Conservation (phyloP, 495 filamentous ascomycete genomes). For the Trichoderma reesei region DNA sequence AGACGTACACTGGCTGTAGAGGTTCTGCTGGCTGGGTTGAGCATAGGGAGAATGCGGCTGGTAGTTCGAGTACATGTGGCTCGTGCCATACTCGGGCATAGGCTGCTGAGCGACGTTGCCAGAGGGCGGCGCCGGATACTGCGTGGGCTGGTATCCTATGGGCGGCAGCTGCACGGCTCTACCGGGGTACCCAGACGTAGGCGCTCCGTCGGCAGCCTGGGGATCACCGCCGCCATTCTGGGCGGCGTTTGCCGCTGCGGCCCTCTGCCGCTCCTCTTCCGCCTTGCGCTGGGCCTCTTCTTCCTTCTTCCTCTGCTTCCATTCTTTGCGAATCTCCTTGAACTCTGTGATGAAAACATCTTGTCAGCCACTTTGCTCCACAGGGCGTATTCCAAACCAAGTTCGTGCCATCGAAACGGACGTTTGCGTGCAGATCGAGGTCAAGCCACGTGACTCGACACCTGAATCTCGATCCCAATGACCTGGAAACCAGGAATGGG, state of each 20-base stretch:
- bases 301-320: slow-evolving; percentile 99
- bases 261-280: slow-evolving; percentile 77
- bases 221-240: slow-evolving; percentile 26
- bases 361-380: slow-evolving; percentile 11
- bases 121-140: slow-evolving; percentile 58
- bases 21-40: slow-evolving; percentile 48
- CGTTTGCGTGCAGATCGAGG: no score
- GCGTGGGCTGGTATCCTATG: slow-evolving; percentile 67
- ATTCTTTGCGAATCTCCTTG: slow-evolving; percentile 98
- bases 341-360: slow-evolving; percentile 56
- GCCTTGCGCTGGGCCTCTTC: slow-evolving; percentile 85
- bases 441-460: not conserved
- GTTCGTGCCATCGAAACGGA: no score
- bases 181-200: slow-evolving; percentile 50
- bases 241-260: slow-evolving; percentile 47
- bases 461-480: no score
- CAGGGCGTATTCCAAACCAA: no score
- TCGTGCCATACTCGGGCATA: slow-evolving; percentile 52
- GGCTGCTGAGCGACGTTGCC: slow-evolving; percentile 44
- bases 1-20: slow-evolving; percentile 66
- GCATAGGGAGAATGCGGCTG: slow-evolving; percentile 66
- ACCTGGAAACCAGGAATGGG: no score
- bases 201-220: slow-evolving; percentile 38
- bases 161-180: slow-evolving; percentile 70
- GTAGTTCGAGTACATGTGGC: slow-evolving; percentile 47